Base-by-base conservation (phyloP, 2,329 filamentous ascomycete species). In the Aspergillus versicolor region DNA sequence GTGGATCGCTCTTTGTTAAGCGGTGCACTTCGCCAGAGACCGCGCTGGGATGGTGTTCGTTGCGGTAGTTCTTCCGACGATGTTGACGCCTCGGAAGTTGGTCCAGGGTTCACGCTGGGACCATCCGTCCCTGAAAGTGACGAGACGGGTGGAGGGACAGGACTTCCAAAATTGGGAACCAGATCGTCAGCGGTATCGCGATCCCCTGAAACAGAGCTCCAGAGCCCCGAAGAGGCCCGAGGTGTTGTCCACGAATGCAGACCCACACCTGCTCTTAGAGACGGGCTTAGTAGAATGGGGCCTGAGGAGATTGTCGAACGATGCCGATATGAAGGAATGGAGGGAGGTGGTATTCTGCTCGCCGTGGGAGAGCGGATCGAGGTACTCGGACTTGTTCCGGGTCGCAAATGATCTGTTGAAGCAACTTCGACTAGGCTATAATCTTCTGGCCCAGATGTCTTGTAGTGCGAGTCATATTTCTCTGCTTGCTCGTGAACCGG, bases 371-470 rank as follows among this genome's bases (percentile, higher is more conserved):
- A 54, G 34, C 68, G 57, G 15, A 61, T 57, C 8, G 61, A 65
- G 43, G 51, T 67, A 57, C 73, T 64, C 42, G 70, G 70, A 49
- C 74, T 74, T 13, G 67, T 70, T 17, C 79, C 79, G 8, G 79
- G 75, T 24, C 83, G 80, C 11, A 88, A 74, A 67, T 88, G 85
- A 56, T 87, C 85, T 13, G 81, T 80, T 0, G 85, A 87, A 12
- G 84, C 83, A 32, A 85, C 74, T 27, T 87, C 69, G 63, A 81
- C 82, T 72, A 88, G 77, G 32, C 84, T 80, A 65, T 86, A 88
- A 11, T 81, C 75, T 3, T 81, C 77, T n/a, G 81, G 75, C 34
- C 84, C 62, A 5, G 68, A 65, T 17, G 45, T 59, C 22, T 64
- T 52, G 30, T 34, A 42, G 13, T 15, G 11, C 12, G 52, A 27